These are phyloP conservation scores for Aphanomyces stellatus DNA, from an alignment of 352 stramenopile genomes.

Conservation along the genomic window DNA sequence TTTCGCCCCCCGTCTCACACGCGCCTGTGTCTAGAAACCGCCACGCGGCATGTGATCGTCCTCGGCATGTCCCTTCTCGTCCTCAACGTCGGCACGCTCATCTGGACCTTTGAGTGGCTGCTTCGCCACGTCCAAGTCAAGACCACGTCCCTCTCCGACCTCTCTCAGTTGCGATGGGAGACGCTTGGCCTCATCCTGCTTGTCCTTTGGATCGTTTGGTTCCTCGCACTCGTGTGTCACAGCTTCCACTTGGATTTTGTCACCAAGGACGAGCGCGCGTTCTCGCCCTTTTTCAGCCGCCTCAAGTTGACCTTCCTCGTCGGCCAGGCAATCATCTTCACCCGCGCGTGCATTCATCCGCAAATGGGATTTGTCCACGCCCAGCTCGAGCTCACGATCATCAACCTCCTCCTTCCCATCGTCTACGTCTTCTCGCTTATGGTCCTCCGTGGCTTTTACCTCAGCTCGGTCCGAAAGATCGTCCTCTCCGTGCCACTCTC, in stretches of 20 bases:
- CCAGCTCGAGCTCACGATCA: conserved; percentile 82
- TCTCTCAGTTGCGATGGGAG: conserved; percentile 64
- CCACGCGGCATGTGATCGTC: conserved; percentile 38
- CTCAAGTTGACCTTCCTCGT: conserved; percentile 78
- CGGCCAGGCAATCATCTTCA: conserved; percentile 71
- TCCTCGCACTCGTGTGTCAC: conserved; percentile 40
- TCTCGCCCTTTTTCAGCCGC: conserved; percentile 31
- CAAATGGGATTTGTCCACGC: conserved; percentile 82
- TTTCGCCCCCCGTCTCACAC: background rate
- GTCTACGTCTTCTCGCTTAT: conserved; percentile 84
- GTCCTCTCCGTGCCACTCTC: conserved; percentile 45
- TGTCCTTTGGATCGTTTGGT: conserved; percentile 73
- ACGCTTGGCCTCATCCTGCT: conserved; percentile 74
- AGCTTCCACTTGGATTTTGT: conserved; percentile 7
- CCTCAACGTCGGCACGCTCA: conserved; percentile 48
- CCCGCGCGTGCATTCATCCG: conserved; percentile 65
- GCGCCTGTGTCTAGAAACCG: background rate
- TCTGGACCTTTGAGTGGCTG: conserved; percentile 75
- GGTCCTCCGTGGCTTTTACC: conserved; percentile 54
- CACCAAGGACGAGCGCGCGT: background rate
- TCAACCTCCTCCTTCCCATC: conserved; percentile 76
- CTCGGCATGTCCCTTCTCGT: conserved; percentile 45
- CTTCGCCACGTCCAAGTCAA: conserved; percentile 57
- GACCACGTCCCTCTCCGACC: conserved; percentile 56
- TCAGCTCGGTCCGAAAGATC: conserved; percentile 41